phyloP scores from a whole-genome alignment of 176 grass and related monocot genomes.

The Juncus inflexus region DNA sequence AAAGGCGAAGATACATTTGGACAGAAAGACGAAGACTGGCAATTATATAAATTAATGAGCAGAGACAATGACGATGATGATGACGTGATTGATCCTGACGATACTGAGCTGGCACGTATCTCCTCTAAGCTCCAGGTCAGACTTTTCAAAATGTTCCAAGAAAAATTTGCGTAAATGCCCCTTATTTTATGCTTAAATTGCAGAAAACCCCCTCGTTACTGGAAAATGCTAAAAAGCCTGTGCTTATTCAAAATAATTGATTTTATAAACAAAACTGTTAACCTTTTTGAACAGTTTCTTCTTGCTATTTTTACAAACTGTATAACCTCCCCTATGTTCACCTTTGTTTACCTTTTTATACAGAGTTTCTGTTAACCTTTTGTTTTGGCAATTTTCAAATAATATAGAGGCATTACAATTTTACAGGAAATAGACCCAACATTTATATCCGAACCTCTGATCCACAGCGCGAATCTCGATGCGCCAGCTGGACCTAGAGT shows the following conservation, averaged over 20 bases:
- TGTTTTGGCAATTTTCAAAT: slow-evolving; percentile 1
- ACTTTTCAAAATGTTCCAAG: not conserved
- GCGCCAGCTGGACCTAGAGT: slow-evolving; percentile 43
- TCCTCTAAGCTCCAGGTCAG: slow-evolving; percentile 72
- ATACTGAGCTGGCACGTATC: slow-evolving; percentile 69
- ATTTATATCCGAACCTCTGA: slow-evolving; percentile 49
- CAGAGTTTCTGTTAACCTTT: slow-evolving; percentile 6
- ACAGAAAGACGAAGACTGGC: slow-evolving; percentile 84
- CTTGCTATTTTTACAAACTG: no score
- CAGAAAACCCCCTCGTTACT: no score
- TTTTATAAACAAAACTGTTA: no score
- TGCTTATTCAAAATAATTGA: no score
- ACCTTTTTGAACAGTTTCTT: no score
- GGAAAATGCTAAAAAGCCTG: no score
- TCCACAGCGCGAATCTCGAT: slow-evolving; percentile 26
- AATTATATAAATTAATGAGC: slow-evolving; percentile 98
- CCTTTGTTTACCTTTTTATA: not conserved
- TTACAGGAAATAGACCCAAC: slow-evolving; percentile 80
- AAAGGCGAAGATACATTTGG: slow-evolving; percentile 99
- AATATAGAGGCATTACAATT: slow-evolving; percentile 6
- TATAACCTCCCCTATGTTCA: no score
- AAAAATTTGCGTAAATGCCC: no score
- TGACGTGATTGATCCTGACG: slow-evolving; percentile 67
- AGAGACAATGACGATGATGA: slow-evolving; percentile 78
- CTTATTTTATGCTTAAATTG: no score